Evolutionary conservation across 257 asterid species (phyloP), one percentile per base, ranked within the genome.

Genomic region (Penstemon barbatus): DNA sequence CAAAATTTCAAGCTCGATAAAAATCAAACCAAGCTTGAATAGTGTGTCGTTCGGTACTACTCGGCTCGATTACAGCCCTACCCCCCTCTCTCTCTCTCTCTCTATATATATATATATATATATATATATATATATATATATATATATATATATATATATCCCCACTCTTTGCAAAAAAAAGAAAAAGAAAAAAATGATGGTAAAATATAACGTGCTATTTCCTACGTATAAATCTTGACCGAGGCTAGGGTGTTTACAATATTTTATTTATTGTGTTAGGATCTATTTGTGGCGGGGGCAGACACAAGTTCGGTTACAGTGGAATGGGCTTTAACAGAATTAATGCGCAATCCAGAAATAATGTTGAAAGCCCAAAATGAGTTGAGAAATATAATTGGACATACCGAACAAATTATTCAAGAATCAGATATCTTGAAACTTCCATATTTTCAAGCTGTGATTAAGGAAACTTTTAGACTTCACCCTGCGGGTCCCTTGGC

Each of bases 241-340:
- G 18, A 15, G 0, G 18, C 18, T 15, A 15, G 18, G 0, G 8
- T 2, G 0, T 40, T 59, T 12, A 52, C 8, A 10, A 9, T 15
- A 15, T 15, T 15, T 15, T 15, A 15, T 57, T 0, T 9, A 4
- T 12, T 7, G 0, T 46, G 5, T 3, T 11, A 66, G 80, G 83
- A 81, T 61, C 43, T 81, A 44, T 68, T 77, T 37, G 48, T 63
- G 0, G 78, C 61, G 0, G 83, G 71, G 4, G 7, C 56, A 0
- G 74, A 77, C 13, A 74, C 85, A 8, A 71, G 74, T 4, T 33
- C 80, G 9, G 7, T 54, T 5, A 71, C 82, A 0, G 66, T 74
- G 13, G 76, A 74, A 13, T 81, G 81, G 85, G 77, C 80, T 7
- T 71, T 81, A 77, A n/a, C 82, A 6, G 76, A 81, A 36, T 50